Conservation (phyloP, 2,329 filamentous ascomycete genomes). For the Aspergillus hortae region DNA sequence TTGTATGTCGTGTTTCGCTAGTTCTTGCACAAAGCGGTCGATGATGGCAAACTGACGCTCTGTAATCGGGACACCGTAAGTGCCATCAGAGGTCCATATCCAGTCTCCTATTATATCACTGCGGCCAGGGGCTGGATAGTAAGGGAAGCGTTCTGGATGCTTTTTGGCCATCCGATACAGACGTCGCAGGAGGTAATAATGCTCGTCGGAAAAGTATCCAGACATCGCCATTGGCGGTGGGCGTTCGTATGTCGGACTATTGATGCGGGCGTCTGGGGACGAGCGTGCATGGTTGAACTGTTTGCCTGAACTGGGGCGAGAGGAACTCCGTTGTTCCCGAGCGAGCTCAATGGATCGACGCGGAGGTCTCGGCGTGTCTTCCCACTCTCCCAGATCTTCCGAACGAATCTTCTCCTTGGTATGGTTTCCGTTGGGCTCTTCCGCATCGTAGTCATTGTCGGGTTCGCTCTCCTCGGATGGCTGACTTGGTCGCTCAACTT, state of each 20-base stretch:
- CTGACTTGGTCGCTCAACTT: slow-evolving; percentile 12
- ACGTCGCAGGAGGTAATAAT: slow-evolving; percentile 37
- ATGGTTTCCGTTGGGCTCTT: slow-evolving; percentile 4
- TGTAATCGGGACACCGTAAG: slow-evolving; percentile 39
- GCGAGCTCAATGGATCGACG: slow-evolving; percentile 2
- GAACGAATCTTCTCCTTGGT: slow-evolving; percentile 10
- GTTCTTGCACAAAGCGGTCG: slow-evolving; percentile 37
- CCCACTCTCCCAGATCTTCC: slow-evolving; percentile 7
- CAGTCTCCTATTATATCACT: slow-evolving; percentile 40
- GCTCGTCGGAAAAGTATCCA: slow-evolving; percentile 41
- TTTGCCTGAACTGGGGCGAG: slow-evolving; percentile 2
- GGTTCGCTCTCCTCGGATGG: slow-evolving; percentile 11
- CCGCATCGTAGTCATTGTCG: slow-evolving; percentile 18
- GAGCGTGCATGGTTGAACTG: slow-evolving; percentile 10
- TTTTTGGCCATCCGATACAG: slow-evolving; percentile 38
- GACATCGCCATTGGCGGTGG: slow-evolving; percentile 30
- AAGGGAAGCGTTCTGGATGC: slow-evolving; percentile 36
- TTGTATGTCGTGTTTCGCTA: slow-evolving; percentile 31
- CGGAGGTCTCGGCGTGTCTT: slow-evolving; percentile 11
- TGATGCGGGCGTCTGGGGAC: slow-evolving; percentile 5
- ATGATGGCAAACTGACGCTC: slow-evolving; percentile 42
- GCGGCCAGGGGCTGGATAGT: slow-evolving; percentile 32
- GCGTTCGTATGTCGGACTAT: slow-evolving; percentile 11
- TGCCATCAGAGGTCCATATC: slow-evolving; percentile 42
- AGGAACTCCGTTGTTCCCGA: slow-evolving; percentile 8